phyloP scores from a whole-genome alignment of 2,329 filamentous ascomycete species.

The Fusarium sp. region DNA sequence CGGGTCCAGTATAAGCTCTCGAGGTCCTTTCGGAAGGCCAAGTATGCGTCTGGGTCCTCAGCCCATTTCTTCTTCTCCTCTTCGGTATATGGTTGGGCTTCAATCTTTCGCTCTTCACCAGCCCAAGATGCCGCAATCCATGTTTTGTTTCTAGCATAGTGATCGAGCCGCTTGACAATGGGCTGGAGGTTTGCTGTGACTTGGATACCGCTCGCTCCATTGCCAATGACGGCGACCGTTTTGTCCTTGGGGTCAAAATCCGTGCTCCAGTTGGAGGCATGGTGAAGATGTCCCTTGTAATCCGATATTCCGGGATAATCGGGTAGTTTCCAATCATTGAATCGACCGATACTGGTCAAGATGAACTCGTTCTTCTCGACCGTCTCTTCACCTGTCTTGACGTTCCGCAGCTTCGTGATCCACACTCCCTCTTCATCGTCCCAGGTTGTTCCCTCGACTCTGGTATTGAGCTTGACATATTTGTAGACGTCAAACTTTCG shows the following conservation, averaged over 20 bases:
- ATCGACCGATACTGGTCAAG: slow-evolving; percentile 70
- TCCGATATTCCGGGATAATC: slow-evolving; percentile 66
- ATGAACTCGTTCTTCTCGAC: slow-evolving; percentile 67
- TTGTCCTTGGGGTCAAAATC: slow-evolving; percentile 59
- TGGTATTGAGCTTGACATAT: slow-evolving; percentile 62
- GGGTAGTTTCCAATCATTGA: slow-evolving; percentile 72
- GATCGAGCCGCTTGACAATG: slow-evolving; percentile 62
- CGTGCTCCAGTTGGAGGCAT: slow-evolving; percentile 69
- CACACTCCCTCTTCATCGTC: slow-evolving; percentile 61
- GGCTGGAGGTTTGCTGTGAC: slow-evolving; percentile 63
- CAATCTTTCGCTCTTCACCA: slow-evolving; percentile 62
- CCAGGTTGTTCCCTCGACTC: slow-evolving; percentile 67
- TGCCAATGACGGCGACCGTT: slow-evolving; percentile 68
- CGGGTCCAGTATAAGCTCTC: slow-evolving; percentile 71
- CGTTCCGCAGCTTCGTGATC: slow-evolving; percentile 59
- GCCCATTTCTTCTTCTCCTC: slow-evolving; percentile 66
- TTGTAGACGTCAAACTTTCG: slow-evolving; percentile 72
- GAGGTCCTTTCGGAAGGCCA: slow-evolving; percentile 65
- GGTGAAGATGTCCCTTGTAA: slow-evolving; percentile 65
- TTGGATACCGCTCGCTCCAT: slow-evolving; percentile 69
- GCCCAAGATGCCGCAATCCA: slow-evolving; percentile 74
- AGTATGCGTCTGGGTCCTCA: slow-evolving; percentile 67
- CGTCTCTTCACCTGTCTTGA: slow-evolving; percentile 49
- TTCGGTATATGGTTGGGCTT: slow-evolving; percentile 62
- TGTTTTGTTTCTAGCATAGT: slow-evolving; percentile 71